Evolutionary conservation across 202 grass and related monocot species (phyloP).

Genomic region (Panicum hallii): DNA sequence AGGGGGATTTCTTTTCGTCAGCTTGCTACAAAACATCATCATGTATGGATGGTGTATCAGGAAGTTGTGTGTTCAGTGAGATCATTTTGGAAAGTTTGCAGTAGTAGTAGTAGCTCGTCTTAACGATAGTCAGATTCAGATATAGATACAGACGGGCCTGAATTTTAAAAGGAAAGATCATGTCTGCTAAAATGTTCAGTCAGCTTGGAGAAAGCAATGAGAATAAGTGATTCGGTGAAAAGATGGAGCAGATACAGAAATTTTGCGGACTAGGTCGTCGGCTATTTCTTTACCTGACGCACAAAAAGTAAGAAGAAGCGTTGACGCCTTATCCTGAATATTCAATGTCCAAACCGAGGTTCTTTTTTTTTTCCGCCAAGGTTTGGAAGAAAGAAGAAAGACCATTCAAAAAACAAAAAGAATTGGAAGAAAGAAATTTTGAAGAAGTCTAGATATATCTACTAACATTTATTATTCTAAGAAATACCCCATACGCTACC

Average conservation of each 20-base stretch:
- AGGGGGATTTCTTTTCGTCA: not conserved
- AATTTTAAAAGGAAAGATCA: not conserved
- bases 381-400: not conserved
- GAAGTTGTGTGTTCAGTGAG: not conserved
- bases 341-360: not conserved
- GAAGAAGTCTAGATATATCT: not conserved
- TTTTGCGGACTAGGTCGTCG: not conserved
- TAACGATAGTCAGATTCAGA: not conserved
- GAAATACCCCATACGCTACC: not conserved
- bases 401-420: not conserved
- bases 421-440: conserved; percentile 8
- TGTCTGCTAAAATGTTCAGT: not conserved
- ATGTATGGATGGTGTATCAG: not conserved
- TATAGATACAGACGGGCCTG: not conserved
- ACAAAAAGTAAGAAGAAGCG: not conserved
- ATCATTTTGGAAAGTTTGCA: not conserved
- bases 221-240: not conserved
- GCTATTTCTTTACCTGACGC: conserved; percentile 13
- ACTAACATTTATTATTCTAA: not conserved
- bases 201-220: not conserved
- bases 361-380: not conserved
- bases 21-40: conserved; percentile 15
- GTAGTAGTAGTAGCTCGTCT: not conserved
- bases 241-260: not conserved
- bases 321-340: conserved; percentile 4